Conservation (phyloP, 1,139 yeast species). For the Hyphopichia fennica region DNA sequence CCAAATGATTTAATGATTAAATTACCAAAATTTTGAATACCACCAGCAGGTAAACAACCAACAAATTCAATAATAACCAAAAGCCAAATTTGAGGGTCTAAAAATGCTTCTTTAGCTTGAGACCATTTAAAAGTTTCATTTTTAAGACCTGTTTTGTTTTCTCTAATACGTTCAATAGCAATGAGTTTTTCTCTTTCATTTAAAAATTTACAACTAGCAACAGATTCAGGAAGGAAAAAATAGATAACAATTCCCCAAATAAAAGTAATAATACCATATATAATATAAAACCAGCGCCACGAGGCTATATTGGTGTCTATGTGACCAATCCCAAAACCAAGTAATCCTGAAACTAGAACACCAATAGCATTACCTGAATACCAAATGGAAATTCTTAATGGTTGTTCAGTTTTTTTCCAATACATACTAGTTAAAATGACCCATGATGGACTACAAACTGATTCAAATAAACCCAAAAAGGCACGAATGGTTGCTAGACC, state of each 20-base stretch:
- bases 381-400: slow-evolving; percentile 49
- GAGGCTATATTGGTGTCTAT: slow-evolving; percentile 3
- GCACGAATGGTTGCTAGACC: not conserved
- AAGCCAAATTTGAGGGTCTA: slow-evolving; percentile 18
- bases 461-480: not conserved
- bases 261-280: slow-evolving; percentile 7
- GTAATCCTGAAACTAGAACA: slow-evolving; percentile 50
- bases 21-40: slow-evolving; percentile 3
- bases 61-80: slow-evolving; percentile 8
- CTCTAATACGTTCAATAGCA: slow-evolving; percentile 21
- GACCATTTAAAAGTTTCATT: slow-evolving; percentile 17
- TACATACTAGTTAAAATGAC: slow-evolving; percentile 19
- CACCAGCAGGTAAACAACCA: slow-evolving; percentile 7
- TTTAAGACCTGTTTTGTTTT: slow-evolving; percentile 25
- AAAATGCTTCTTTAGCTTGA: slow-evolving; percentile 24
- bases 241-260: slow-evolving; percentile 14
- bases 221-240: slow-evolving; percentile 36
- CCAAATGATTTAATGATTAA: slow-evolving; percentile 19
- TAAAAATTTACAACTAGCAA: slow-evolving; percentile 17
- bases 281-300: slow-evolving; percentile 9
- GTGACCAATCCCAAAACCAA: slow-evolving; percentile 47
- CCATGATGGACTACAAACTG: not conserved
- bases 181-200: slow-evolving; percentile 12
- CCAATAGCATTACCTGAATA: slow-evolving; percentile 54
- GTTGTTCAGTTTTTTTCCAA: slow-evolving; percentile 37